Conservation (phyloP, 495 filamentous ascomycete species). For the Xylaria curta region DNA sequence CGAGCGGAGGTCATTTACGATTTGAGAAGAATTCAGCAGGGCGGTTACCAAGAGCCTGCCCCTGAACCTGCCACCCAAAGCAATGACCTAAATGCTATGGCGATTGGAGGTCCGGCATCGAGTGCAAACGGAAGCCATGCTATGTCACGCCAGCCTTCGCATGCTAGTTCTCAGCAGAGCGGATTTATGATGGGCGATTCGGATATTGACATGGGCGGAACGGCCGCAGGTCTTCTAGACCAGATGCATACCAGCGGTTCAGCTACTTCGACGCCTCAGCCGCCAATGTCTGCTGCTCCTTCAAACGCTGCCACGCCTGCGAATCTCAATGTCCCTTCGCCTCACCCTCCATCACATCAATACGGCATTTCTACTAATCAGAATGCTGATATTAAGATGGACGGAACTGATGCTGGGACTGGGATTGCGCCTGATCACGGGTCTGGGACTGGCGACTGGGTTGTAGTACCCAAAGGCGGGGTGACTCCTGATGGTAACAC, state of each 20-base stretch:
- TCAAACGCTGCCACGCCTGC: constrained; percentile 58
- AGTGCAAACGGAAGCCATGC: constrained; percentile 28
- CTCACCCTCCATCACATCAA: constrained; percentile 34
- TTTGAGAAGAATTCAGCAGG: constrained; percentile 70
- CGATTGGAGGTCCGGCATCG: constrained; percentile 33
- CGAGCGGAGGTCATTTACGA: constrained; percentile 64
- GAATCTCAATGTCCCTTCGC: constrained; percentile 46
- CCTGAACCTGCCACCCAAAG: constrained; percentile 49
- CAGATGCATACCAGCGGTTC: constrained; percentile 66
- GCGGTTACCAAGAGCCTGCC: constrained; percentile 66
- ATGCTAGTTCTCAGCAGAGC: constrained; percentile 54
- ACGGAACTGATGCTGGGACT: constrained; percentile 35
- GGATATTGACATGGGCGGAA: constrained; percentile 72
- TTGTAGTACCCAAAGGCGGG: constrained; percentile 59
- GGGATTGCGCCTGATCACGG: constrained; percentile 47
- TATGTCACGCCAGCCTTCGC: constrained; percentile 56
- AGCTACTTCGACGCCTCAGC: constrained; percentile 55
- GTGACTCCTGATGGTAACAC: constrained; percentile 39
- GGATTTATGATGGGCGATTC: constrained; percentile 61
- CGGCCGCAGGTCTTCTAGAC: constrained; percentile 66
- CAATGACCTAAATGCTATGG: constrained; percentile 21
- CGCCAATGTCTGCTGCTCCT: constrained; percentile 46
- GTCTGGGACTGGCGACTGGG: constrained; percentile 59
- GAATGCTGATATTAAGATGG: constrained; percentile 46
- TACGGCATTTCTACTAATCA: constrained; percentile 38